These are phyloP conservation scores for Cytospora schulzeri DNA, from an alignment of 2,329 filamentous ascomycete species.

Conservation along the genomic window DNA sequence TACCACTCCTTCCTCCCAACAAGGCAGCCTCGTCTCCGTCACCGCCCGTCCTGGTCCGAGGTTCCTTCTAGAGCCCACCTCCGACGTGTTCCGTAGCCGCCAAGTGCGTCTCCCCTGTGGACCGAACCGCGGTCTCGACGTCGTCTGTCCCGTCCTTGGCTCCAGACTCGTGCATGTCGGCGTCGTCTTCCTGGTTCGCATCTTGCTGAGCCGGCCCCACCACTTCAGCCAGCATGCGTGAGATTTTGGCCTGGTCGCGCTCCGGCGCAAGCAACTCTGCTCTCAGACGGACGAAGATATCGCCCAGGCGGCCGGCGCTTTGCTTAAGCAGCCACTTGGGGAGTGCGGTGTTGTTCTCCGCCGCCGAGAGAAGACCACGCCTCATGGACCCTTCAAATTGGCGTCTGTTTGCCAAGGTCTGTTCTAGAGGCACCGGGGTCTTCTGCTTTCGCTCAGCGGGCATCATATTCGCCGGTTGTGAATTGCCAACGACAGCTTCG, in stretches of 20 bases:
- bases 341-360: neutral
- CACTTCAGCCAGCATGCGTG: slow-evolving; percentile 3
- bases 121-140: slow-evolving; percentile 1
- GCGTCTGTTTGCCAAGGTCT: neutral
- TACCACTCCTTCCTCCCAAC: neutral
- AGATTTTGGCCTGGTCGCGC: slow-evolving; percentile 3
- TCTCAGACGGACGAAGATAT: neutral
- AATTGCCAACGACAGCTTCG: neutral
- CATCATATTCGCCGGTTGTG: neutral
- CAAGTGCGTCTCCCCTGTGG: neutral
- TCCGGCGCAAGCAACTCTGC: neutral
- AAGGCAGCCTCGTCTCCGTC: neutral
- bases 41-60: neutral
- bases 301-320: neutral
- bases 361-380: neutral
- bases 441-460: neutral
- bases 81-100: neutral
- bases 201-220: neutral
- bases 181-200: neutral
- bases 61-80: neutral
- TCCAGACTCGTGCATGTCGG: neutral
- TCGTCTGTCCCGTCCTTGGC: neutral
- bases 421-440: neutral
- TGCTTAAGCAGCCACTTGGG: neutral
- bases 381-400: neutral